Evolutionary conservation across 192 early-diverging fungal species (phyloP).

Genomic region (Phycomyces nitens): DNA sequence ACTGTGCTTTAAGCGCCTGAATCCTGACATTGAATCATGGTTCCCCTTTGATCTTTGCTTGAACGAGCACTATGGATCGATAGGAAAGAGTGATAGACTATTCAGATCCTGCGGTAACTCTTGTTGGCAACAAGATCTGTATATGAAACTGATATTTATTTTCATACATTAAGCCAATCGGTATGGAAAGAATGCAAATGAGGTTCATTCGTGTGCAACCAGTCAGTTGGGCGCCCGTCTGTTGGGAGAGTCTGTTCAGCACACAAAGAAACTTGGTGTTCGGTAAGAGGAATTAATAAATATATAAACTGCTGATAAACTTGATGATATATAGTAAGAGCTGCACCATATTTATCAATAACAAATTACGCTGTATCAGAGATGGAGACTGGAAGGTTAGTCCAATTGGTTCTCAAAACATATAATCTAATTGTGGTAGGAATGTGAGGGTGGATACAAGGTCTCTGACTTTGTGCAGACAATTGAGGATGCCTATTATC

Average conservation of each 20-base stretch:
- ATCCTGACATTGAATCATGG: conserved; percentile 37
- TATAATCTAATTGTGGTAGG: conserved; percentile 4
- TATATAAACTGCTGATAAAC: neutral
- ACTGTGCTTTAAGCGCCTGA: conserved; percentile 42
- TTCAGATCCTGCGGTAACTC: conserved; percentile 28
- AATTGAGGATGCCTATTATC: conserved; percentile 27
- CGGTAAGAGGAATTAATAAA: neutral
- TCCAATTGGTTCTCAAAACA: conserved; percentile 13
- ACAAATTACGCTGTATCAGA: conserved; percentile 54
- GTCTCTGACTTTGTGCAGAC: conserved; percentile 37
- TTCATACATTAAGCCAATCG: neutral
- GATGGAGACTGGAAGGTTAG: conserved; percentile 50
- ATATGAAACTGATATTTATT: neutral
- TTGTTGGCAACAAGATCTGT: neutral
- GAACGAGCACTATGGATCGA: conserved; percentile 26
- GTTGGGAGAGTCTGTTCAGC: conserved; percentile 44
- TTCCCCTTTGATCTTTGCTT: conserved; percentile 36
- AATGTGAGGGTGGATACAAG: conserved; percentile 34
- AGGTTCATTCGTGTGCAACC: conserved; percentile 35
- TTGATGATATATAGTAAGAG: conserved; percentile 25
- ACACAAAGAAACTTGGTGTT: conserved; percentile 43
- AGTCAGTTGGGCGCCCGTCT: conserved; percentile 39
- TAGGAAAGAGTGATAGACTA: conserved; percentile 15
- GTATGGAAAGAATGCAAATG: conserved; percentile 34
- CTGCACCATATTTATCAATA: conserved; percentile 60